Conservation (phyloP, 192 early-diverging fungal species). For the Podila epigama region DNA sequence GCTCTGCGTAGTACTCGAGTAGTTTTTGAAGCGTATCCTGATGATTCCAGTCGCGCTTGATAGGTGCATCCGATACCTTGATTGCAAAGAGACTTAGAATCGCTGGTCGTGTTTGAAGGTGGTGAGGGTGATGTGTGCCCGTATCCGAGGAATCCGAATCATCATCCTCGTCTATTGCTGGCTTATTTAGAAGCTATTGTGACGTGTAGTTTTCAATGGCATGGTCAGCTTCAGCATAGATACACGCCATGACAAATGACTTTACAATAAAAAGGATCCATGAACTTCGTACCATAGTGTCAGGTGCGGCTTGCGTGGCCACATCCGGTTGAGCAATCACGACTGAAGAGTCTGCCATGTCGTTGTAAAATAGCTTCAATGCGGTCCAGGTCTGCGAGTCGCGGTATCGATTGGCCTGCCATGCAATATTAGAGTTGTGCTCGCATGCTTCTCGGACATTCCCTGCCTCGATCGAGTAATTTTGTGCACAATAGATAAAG, state of each 20-base stretch:
- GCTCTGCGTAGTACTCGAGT: slow-evolving; percentile 76
- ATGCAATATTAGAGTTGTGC: slow-evolving; percentile 72
- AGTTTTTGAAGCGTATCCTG: slow-evolving; percentile 60
- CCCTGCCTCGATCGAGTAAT: slow-evolving; percentile 59
- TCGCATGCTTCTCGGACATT: slow-evolving; percentile 64
- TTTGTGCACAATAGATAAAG: slow-evolving; percentile 73
- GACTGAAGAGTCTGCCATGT: slow-evolving; percentile 21
- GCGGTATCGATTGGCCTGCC: slow-evolving; percentile 62
- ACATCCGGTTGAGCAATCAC: slow-evolving; percentile 27
- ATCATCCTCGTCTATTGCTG: not conserved
- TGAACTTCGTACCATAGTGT: not conserved
- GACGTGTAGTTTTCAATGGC: too few relatives aligned
- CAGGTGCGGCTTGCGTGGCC: not conserved
- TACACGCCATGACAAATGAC: too few relatives aligned
- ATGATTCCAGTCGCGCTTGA: slow-evolving; percentile 52
- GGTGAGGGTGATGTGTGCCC: not conserved
- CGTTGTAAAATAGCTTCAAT: slow-evolving; percentile 67
- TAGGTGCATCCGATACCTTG: slow-evolving; percentile 42
- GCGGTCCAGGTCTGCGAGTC: slow-evolving; percentile 82
- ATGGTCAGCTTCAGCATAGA: too few relatives aligned
- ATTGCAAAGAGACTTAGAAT: slow-evolving; percentile 44
- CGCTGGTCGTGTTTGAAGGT: not conserved
- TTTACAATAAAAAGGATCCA: too few relatives aligned
- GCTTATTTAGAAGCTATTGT: too few relatives aligned
- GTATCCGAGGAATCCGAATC: slow-evolving; percentile 7